Evolutionary conservation across 352 stramenopile species (phyloP), one percentile per base, ranked within the genome.

Genomic region (Phytophthora fragariae): DNA sequence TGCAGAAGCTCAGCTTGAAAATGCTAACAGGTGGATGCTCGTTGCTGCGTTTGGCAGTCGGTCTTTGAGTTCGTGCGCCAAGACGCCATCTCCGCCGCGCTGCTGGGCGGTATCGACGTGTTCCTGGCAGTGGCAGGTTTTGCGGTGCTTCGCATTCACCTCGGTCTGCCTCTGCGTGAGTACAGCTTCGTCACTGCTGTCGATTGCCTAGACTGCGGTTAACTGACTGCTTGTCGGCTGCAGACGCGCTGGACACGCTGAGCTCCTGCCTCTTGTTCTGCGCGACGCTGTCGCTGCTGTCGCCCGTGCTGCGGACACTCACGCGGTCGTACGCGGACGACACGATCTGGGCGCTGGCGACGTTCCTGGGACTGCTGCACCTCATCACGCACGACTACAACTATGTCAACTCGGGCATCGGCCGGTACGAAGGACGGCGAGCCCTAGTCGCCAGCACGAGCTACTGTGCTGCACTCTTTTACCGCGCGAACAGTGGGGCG

Each of bases 361-460:
- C 89, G 21, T 78, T 84, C 11, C 77, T 98, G 10, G 82, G 85
- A 27, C 70, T 91, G 52, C 65, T 98, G 47, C 94, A 98, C 67
- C 77, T 98, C 62, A 85, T 97, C 49, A 93, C 90, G 53, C 89
- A 98, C 76, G 92, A 98, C 82, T 98, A 98, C 80, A 85, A 76
- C 59, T 94, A 96, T 66, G 81, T 97, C 57, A 94, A 95, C 62
- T 90, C 86, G 44, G 89, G 90, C 60, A 92, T 92, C 29, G 87
- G 86, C 17, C 72, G 82, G 84, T 94, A 75, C 41, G 79, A 50
- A 15, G 15, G 14, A 9, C 24, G 29, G 19, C 52, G 29, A 31
- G 29, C 29, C 3, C 29, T 31, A 31, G 29, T 31, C 29, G 29
- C 29, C 29, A 31, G 29, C 29, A 31, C 37, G 1, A 44, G 12